Evolutionary conservation across 208 protist genomes (phyloP).

Genomic region (Kentomonas sorsogonicus): DNA sequence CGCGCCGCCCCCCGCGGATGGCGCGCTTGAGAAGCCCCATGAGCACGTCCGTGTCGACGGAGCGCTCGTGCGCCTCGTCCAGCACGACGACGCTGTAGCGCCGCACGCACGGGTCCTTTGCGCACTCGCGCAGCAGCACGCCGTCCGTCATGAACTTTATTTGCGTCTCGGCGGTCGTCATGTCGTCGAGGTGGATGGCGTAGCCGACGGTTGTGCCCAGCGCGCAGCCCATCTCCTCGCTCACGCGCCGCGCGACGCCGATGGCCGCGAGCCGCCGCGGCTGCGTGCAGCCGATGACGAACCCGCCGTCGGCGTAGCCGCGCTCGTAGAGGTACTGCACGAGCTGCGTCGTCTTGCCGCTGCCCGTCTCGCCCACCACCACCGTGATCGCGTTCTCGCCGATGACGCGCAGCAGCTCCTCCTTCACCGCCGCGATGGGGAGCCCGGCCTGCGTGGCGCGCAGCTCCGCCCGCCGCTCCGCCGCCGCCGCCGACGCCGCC

Average conservation of each 20-base stretch:
- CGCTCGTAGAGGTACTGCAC: slow-evolving; percentile 83
- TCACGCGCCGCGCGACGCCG: slow-evolving; percentile 90
- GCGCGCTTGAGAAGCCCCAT: slow-evolving; percentile 95
- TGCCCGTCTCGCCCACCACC: slow-evolving; percentile 87
- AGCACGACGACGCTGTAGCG: slow-evolving; percentile 98
- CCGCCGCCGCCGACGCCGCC: too few relatives aligned
- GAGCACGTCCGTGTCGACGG: slow-evolving; percentile 96
- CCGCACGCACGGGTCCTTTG: slow-evolving; percentile 78
- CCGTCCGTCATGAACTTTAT: slow-evolving; percentile 97
- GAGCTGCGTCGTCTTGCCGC: slow-evolving; percentile 90
- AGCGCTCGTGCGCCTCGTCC: slow-evolving; percentile 99
- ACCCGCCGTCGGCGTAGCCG: slow-evolving; percentile 44
- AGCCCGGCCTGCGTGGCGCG: too few relatives aligned
- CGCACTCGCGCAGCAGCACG: slow-evolving; percentile 93
- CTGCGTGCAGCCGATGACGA: slow-evolving; percentile 90
- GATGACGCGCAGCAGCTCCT: slow-evolving; percentile 72
- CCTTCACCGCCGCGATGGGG: slow-evolving; percentile 62
- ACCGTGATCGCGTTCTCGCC: slow-evolving; percentile 77
- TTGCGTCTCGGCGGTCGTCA: slow-evolving; percentile 67
- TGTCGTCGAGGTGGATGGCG: slow-evolving; percentile 92
- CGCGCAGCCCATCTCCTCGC: slow-evolving; percentile 86
- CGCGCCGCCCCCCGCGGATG: slow-evolving; percentile 56
- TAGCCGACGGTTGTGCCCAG: slow-evolving; percentile 88
- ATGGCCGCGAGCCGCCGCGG: slow-evolving; percentile 94
- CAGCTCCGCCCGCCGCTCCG: too few relatives aligned